A percentile compares a stretch with the other conserved stretches of the same genome.
phyloP scores from a whole-genome alignment of 1,139 yeast species.

The Yarrowia galli region DNA sequence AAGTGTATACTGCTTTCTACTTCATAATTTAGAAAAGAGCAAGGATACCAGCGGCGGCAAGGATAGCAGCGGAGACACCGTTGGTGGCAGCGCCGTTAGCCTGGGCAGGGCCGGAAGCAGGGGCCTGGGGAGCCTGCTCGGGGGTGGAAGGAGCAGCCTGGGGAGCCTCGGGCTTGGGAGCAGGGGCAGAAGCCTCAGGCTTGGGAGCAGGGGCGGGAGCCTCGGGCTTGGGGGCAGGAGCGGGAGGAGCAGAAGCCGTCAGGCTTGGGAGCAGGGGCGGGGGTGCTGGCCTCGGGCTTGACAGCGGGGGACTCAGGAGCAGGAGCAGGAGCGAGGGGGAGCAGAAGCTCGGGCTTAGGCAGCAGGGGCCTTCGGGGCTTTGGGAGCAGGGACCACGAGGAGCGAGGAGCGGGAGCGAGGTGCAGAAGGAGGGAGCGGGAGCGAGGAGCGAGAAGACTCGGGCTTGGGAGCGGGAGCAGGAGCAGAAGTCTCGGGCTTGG shows the following conservation, averaged over 20 bases:
- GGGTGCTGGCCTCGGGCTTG: neutral
- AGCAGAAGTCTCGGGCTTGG: slow-evolving; percentile 5
- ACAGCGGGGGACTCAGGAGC: neutral
- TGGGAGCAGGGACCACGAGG: slow-evolving; percentile 7
- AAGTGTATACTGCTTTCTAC: slow-evolving; percentile 25
- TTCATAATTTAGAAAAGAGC: slow-evolving; percentile 28
- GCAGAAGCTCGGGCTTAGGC: slow-evolving; percentile 8
- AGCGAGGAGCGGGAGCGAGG: slow-evolving; percentile 3
- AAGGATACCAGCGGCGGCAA: slow-evolving; percentile 34
- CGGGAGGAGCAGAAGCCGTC: slow-evolving; percentile 14
- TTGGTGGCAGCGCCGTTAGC: slow-evolving; percentile 31
- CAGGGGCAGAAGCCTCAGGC: slow-evolving; percentile 20
- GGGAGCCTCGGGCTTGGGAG: slow-evolving; percentile 20
- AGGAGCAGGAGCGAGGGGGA: slow-evolving; percentile 14
- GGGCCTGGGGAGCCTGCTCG: slow-evolving; percentile 32
- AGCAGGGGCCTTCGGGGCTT: neutral
- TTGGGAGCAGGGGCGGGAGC: slow-evolving; percentile 16
- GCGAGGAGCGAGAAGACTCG: neutral
- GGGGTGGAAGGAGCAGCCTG: slow-evolving; percentile 26
- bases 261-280: slow-evolving; percentile 16
- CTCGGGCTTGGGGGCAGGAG: slow-evolving; percentile 20
- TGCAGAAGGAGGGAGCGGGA: neutral
- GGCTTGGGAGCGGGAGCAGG: slow-evolving; percentile 15
- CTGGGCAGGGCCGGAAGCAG: slow-evolving; percentile 33
- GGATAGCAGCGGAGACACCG: slow-evolving; percentile 26